phyloP scores from a whole-genome alignment of 495 filamentous ascomycete genomes.

The Penicillium riverlandense region DNA sequence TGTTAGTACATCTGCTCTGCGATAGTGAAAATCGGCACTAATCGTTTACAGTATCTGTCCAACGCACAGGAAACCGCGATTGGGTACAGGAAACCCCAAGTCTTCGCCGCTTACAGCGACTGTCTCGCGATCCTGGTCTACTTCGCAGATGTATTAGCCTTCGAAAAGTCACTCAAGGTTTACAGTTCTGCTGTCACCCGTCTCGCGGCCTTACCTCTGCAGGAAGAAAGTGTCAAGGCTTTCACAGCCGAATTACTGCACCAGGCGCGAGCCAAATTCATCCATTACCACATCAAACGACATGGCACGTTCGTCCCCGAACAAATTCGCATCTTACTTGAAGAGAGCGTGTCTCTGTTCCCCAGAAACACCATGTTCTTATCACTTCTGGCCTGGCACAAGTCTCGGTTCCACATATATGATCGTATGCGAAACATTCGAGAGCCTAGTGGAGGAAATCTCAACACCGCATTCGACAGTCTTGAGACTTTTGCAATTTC shows the following conservation, averaged over 20 bases:
- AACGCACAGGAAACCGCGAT: conserved; percentile 45
- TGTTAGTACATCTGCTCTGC: conserved; percentile 21
- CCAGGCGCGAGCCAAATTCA: conserved; percentile 59
- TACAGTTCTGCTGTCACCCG: conserved; percentile 41
- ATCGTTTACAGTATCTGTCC: conserved; percentile 41
- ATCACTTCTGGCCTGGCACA: conserved; percentile 62
- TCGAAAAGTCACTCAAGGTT: conserved; percentile 35
- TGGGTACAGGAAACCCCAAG: conserved; percentile 38
- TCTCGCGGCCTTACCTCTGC: conserved; percentile 25
- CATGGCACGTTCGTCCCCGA: conserved; percentile 55
- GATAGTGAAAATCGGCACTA: neutral
- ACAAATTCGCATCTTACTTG: conserved; percentile 52
- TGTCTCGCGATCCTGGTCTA: conserved; percentile 59
- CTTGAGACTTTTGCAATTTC: neutral
- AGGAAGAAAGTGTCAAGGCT: conserved; percentile 23
- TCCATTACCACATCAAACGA: conserved; percentile 57
- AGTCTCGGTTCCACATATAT: conserved; percentile 58
- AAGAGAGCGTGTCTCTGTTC: conserved; percentile 52
- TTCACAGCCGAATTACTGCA: conserved; percentile 48
- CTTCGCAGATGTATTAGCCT: conserved; percentile 28
- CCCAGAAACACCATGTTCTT: conserved; percentile 77
- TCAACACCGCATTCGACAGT: neutral
- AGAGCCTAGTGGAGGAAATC: conserved; percentile 6
- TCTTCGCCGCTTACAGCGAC: conserved; percentile 50
- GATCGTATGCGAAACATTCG: conserved; percentile 63